phyloP scores from a whole-genome alignment of 1,284 basidiomycete genomes.

The Microbotryum lychnidis-dioicae region DNA sequence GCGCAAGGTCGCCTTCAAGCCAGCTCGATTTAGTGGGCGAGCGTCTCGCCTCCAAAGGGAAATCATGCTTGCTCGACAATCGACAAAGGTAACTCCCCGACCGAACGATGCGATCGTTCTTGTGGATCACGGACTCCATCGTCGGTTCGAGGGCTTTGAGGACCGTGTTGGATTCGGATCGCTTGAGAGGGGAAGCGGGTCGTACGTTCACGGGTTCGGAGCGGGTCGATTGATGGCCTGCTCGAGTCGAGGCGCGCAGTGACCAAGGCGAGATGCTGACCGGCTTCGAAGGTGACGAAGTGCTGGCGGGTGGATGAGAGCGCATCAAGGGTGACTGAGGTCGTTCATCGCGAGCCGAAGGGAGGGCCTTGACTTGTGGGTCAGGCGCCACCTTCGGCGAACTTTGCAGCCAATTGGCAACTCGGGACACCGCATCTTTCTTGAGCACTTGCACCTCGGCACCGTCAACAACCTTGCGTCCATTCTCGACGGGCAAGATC shows the following conservation, averaged over 20 bases:
- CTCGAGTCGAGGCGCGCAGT: background rate
- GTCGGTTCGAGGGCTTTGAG: too few species aligned
- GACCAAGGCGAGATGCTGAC: background rate
- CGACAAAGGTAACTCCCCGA: background rate
- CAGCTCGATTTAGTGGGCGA: too few species aligned
- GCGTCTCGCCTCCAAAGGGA: background rate
- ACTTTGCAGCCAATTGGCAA: conserved; percentile 14
- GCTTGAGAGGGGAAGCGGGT: too few species aligned
- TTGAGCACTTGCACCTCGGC: conserved; percentile 19
- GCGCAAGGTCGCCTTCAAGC: background rate
- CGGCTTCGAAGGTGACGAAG: background rate
- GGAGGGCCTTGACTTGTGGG: too few species aligned
- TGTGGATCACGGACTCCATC: background rate
- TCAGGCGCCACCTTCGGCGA: too few species aligned
- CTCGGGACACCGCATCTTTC: conserved; percentile 12
- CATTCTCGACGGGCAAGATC: conserved; percentile 3
- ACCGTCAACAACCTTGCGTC: conserved; percentile 21
- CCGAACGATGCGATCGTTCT: background rate
- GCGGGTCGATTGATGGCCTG: background rate
- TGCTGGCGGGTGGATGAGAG: too few species aligned
- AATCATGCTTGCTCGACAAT: background rate
- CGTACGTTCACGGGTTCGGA: too few species aligned
- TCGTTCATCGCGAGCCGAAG: too few species aligned
- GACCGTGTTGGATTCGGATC: too few species aligned
- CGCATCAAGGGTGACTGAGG: too few species aligned